Base-by-base conservation (phyloP, 2,329 filamentous ascomycete genomes). In the Tothia fuscella region DNA sequence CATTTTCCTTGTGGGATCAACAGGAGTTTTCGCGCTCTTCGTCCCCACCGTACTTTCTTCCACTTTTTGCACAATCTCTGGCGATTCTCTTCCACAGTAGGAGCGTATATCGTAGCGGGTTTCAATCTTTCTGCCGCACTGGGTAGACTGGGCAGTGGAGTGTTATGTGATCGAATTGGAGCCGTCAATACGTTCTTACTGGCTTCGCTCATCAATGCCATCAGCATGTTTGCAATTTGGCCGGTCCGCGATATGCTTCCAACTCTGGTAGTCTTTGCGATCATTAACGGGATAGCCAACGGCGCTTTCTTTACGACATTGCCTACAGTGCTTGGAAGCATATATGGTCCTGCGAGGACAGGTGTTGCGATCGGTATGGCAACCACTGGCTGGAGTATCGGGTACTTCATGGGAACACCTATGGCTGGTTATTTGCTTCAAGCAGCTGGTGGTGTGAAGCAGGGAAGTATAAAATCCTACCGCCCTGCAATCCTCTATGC, bases 401-500 rank as follows among this genome's bases (percentile, higher is more conserved):
- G 54, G 0, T 53, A 57, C 42, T 41, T 57, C 2, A 51, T 56
- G 46, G 55, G 54, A 2, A 48, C 52, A 2, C 52, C 54, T 9
- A 52, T 56, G 17, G 53, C 53, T 6, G 51, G 53, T 10, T 52
- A 53, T 25, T 41, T 57, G 6, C 41, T 56, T 7, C 47, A 56
- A 21, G 52, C 51, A 3, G 50, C 46, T 3, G 53, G 54, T 6
- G 53, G 54, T n/a, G 48, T 29, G 6, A 38, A 39, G 31, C 38
- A 44, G 3, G 39, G 32, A 10, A 29, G 26, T 29, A 10, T 56
- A 28, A 47, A 49, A 2, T 49, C 51, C 0, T 56, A 56, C 38
- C 49, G 54, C 12, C 53, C 54, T 14, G 52, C 53, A 7, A 58
- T 57, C 4, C 54, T 55, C 42, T 58, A 54, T 21, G 54, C 55